Evolutionary conservation across 768 basidiomycete species (phyloP).

Genomic region (Phaeotremella skinneri): DNA sequence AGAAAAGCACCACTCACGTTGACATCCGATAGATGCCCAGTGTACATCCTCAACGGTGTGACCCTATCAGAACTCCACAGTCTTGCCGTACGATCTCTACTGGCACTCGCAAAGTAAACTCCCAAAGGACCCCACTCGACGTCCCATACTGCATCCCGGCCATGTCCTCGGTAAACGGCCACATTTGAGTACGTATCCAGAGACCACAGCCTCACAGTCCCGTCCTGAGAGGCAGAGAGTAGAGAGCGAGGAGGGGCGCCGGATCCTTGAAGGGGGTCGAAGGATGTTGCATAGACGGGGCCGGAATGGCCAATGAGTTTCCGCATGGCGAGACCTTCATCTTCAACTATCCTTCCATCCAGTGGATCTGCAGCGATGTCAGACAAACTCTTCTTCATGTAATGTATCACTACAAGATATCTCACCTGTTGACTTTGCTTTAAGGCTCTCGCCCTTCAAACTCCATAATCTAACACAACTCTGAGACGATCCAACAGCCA

Average conservation of each 20-base stretch:
- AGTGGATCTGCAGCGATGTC: slow-evolving; percentile 19
- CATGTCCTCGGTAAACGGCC: slow-evolving; percentile 87
- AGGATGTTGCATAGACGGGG: slow-evolving; percentile 89
- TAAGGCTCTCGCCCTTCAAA: slow-evolving; percentile 84
- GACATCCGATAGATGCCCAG: slow-evolving; percentile 93
- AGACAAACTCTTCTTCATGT: background rate
- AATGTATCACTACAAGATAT: background rate
- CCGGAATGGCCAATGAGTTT: slow-evolving; percentile 96
- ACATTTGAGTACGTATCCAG: slow-evolving; percentile 90
- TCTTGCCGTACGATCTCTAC: slow-evolving; percentile 87
- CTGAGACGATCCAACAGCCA: slow-evolving; percentile 94
- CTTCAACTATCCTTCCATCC: slow-evolving; percentile 65
- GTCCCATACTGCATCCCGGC: slow-evolving; percentile 94
- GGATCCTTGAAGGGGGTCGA: slow-evolving; percentile 87
- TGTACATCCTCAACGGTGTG: slow-evolving; percentile 82
- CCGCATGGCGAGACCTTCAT: slow-evolving; percentile 78
- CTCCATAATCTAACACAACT: slow-evolving; percentile 94
- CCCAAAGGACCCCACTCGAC: slow-evolving; percentile 98
- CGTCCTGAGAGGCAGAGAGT: slow-evolving; percentile 87
- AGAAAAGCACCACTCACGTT: slow-evolving; percentile 80
- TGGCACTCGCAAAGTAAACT: slow-evolving; percentile 95
- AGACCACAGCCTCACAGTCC: slow-evolving; percentile 88
- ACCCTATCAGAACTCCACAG: slow-evolving; percentile 94
- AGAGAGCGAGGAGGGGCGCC: slow-evolving; percentile 80
- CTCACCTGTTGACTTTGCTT: slow-evolving; percentile 38